phyloP scores from a whole-genome alignment of 306 rosid species.

The Quercus alba region DNA sequence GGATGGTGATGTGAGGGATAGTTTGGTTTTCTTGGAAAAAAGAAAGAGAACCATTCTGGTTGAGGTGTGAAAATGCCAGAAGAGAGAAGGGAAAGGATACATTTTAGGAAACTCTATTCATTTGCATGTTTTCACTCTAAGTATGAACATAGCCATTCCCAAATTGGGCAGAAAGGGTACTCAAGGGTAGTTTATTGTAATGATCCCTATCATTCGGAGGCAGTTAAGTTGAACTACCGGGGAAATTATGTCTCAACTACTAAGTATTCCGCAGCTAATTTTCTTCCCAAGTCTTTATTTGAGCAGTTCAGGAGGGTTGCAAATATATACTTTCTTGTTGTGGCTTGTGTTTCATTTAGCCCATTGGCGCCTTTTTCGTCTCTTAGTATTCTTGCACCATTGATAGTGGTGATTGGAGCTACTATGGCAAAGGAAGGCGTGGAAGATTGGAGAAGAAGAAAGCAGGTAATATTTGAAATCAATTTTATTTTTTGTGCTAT shows the following conservation, averaged over 20 bases:
- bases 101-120: conserved; percentile 60
- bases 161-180: conserved; percentile 67
- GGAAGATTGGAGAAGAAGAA: conserved; percentile 96
- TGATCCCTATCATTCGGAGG: conserved; percentile 52
- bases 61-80: conserved; percentile 44
- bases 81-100: conserved; percentile 48
- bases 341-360: conserved; percentile 77
- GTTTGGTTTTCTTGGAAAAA: conserved; percentile 16
- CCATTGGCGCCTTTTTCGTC: conserved; percentile 79
- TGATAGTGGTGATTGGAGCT: conserved; percentile 75
- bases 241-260: conserved; percentile 83
- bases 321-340: conserved; percentile 81
- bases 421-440: conserved; percentile 87
- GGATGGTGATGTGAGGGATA: conserved; percentile 3
- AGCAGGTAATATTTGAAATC: conserved; percentile 46
- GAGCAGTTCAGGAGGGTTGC: conserved; percentile 96
- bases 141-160: conserved; percentile 43
- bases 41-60: conserved; percentile 11
- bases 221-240: conserved; percentile 47
- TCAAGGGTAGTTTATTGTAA: conserved; percentile 73
- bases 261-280: conserved; percentile 66
- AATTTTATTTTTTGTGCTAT: neutral
- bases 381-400: conserved; percentile 59
- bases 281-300: conserved; percentile 77
- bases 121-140: conserved; percentile 55